A percentile compares a stretch with the other conserved stretches of the same genome.
Conservation (phyloP, 108 stramenopile species). For the Skeletonema marinoi region DNA sequence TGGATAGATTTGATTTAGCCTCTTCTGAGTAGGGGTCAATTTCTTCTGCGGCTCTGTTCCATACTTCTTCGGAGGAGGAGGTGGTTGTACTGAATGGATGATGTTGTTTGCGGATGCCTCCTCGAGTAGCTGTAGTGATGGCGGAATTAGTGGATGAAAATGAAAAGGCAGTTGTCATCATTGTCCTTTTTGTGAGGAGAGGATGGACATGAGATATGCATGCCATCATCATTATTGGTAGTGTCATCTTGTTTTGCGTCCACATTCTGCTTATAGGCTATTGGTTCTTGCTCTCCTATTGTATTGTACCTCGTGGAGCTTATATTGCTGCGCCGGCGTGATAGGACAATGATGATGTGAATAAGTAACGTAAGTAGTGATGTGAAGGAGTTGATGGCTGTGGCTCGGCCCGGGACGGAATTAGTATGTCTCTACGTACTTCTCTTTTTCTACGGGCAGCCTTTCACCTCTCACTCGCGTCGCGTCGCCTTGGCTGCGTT, state of each 20-base stretch:
- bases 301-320: no score
- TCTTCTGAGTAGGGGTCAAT: conserved; percentile 36
- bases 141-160: not conserved
- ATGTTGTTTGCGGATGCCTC: not conserved
- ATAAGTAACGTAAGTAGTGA: no score
- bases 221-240: not conserved
- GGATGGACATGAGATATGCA: not conserved
- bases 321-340: no score
- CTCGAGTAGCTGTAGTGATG: not conserved
- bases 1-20: conserved; percentile 24
- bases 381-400: no score
- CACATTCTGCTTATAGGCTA: not conserved
- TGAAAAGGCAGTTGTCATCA: not conserved
- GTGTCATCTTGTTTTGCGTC: not conserved
- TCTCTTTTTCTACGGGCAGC: not conserved
- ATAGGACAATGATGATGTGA: no score
- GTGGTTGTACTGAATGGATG: not conserved
- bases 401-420: no score
- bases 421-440: not conserved
- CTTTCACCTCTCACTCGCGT: no score
- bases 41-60: not conserved
- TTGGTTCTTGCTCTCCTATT: no score
- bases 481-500: no score
- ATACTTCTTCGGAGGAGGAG: not conserved
- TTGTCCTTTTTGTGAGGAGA: not conserved